Conservation (phyloP, 2,329 filamentous ascomycete species). For the Trichoderma harzianum region DNA sequence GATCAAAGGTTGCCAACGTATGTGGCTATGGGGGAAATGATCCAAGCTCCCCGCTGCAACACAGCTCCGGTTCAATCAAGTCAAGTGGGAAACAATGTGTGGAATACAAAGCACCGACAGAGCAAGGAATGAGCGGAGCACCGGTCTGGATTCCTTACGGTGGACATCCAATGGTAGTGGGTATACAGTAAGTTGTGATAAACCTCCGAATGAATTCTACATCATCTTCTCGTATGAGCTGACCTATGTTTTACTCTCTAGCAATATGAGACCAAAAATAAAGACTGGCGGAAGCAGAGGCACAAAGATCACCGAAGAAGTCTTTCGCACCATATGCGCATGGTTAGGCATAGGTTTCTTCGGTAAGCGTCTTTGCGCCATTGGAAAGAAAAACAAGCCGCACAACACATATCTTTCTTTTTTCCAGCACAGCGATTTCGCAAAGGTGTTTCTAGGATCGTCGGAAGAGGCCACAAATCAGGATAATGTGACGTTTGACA, state of each 20-base stretch:
- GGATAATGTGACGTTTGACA: conserved; percentile 6
- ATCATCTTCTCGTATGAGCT: background rate
- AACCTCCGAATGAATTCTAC: background rate
- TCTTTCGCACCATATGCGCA: background rate
- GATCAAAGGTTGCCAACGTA: background rate
- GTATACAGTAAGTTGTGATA: conserved; percentile 3
- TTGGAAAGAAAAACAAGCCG: background rate
- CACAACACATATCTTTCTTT: conserved; percentile 10
- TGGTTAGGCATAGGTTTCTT: conserved; percentile 4
- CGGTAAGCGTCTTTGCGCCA: background rate
- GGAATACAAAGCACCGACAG: background rate
- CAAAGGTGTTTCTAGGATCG: conserved; percentile 1
- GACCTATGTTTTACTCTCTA: background rate
- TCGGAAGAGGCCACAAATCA: background rate
- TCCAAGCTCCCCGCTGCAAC: background rate
- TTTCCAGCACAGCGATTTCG: background rate
- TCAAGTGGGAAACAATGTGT: background rate
- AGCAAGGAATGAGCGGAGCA: conserved; percentile 12
- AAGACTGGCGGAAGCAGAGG: background rate
- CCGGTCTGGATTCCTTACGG: conserved; percentile 5
- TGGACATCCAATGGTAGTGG: background rate
- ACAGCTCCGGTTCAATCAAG: background rate
- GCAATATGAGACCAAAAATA: background rate
- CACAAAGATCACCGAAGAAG: conserved; percentile 2
- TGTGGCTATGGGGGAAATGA: background rate